A percentile compares a stretch with the other conserved stretches of the same genome.
Evolutionary conservation across 129 eudicot genomes (phyloP).

Genomic region (Calendula officinalis): DNA sequence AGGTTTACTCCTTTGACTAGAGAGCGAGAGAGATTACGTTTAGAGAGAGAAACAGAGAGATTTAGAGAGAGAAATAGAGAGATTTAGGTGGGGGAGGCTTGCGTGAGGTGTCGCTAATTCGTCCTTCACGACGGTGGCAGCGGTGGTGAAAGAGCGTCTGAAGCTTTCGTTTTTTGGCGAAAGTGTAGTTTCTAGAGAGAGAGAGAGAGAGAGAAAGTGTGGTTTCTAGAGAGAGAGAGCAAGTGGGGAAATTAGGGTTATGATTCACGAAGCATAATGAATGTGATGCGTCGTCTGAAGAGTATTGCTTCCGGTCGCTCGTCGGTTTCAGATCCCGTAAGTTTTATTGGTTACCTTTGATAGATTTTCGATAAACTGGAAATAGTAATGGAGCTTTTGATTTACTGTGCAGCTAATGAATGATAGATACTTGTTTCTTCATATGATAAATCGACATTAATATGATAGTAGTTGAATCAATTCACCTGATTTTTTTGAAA

Average conservation of each 20-base stretch:
- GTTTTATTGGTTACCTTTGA: slow-evolving; percentile 3
- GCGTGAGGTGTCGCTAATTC: slow-evolving; percentile 22
- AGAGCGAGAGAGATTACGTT: slow-evolving; percentile 19
- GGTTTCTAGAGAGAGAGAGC: slow-evolving; percentile 20
- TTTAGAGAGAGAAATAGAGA: slow-evolving; percentile 33
- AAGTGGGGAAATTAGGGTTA: slow-evolving; percentile 29
- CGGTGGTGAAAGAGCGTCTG: slow-evolving; percentile 14
- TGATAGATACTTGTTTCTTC: background rate
- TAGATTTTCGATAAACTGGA: background rate
- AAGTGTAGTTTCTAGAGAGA: slow-evolving; percentile 19
- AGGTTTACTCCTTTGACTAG: slow-evolving; percentile 34
- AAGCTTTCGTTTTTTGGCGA: slow-evolving; percentile 13
- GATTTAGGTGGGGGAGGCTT: slow-evolving; percentile 23
- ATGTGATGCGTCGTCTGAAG: slow-evolving; percentile 90
- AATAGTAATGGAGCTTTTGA: background rate
- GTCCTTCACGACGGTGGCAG: slow-evolving; percentile 27
- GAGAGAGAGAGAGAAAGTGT: slow-evolving; percentile 18
- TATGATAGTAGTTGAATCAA: background rate
- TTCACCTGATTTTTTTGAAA: slow-evolving; percentile 11
- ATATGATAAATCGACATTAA: background rate
- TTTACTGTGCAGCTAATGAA: slow-evolving; percentile 6
- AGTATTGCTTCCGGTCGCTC: slow-evolving; percentile 93
- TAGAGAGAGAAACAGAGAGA: slow-evolving; percentile 32
- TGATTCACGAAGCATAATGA: slow-evolving; percentile 48
- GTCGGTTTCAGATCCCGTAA: slow-evolving; percentile 92